phyloP scores from a whole-genome alignment of 225 moss, liverwort and hornwort genomes.

The Marchantia polymorpha region DNA sequence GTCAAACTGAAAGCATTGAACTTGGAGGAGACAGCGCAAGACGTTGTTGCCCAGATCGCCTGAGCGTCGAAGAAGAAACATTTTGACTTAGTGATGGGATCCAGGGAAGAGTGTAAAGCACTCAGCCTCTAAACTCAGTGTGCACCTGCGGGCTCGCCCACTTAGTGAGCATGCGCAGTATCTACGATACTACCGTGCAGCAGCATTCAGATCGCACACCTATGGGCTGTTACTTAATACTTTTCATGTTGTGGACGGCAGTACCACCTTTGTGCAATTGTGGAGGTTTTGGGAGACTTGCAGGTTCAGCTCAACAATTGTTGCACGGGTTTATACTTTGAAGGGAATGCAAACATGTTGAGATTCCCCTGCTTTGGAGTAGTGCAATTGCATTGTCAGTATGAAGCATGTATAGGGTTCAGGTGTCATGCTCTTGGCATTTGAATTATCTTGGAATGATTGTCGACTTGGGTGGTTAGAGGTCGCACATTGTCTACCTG shows the following conservation, averaged over 20 bases:
- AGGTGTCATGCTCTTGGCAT: constrained; percentile 10
- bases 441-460: constrained; percentile 1
- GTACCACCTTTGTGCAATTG: constrained; percentile 12
- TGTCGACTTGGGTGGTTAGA: not conserved
- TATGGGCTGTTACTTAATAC: constrained; percentile 7
- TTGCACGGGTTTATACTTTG: constrained; percentile 15
- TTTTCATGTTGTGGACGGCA: constrained; percentile 8
- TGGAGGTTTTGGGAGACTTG: constrained; percentile 28
- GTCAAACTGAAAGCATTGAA: constrained; percentile 75
- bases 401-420: constrained; percentile 6
- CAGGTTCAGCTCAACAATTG: constrained; percentile 25
- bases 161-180: constrained; percentile 6
- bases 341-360: not conserved
- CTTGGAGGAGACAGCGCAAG: constrained; percentile 59
- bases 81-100: not conserved
- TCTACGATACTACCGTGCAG: not conserved
- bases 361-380: not conserved
- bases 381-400: constrained; percentile 16
- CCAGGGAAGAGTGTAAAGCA: constrained; percentile 9
- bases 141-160: not conserved
- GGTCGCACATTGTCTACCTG: constrained; percentile 9
- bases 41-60: constrained; percentile 61
- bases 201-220: not conserved
- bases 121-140: not conserved
- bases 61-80: constrained; percentile 21